phyloP scores from a whole-genome alignment of 1,284 basidiomycete genomes.

The Pseudozyma hubeiensis region DNA sequence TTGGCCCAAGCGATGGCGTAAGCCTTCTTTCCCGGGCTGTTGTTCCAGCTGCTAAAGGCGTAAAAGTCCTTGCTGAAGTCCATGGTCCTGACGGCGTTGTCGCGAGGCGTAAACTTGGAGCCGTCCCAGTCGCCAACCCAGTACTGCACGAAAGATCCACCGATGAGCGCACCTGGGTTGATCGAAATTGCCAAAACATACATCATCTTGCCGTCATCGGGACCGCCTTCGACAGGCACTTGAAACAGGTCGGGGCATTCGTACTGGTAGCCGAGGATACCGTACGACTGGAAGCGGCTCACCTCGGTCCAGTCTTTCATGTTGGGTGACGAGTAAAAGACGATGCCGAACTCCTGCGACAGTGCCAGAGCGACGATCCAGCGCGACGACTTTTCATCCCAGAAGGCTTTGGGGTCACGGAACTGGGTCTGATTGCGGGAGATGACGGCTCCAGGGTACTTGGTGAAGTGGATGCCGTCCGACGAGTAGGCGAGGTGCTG shows the following conservation, averaged over 20 bases:
- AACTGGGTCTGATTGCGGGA: slow-evolving; percentile 67
- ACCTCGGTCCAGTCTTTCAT: slow-evolving; percentile 69
- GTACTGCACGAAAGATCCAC: slow-evolving; percentile 69
- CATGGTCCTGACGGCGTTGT: slow-evolving; percentile 62
- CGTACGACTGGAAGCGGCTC: slow-evolving; percentile 66
- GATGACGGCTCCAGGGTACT: slow-evolving; percentile 68
- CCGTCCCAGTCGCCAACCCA: slow-evolving; percentile 70
- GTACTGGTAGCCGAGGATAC: slow-evolving; percentile 68
- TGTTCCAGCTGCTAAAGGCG: slow-evolving; percentile 70
- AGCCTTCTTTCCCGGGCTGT: slow-evolving; percentile 53
- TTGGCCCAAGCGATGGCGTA: slow-evolving; percentile 69
- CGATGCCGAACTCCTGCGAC: slow-evolving; percentile 68
- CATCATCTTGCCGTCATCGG: slow-evolving; percentile 54
- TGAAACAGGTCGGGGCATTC: slow-evolving; percentile 69
- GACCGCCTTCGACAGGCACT: slow-evolving; percentile 65
- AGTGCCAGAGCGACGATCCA: slow-evolving; percentile 71
- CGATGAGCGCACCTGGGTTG: slow-evolving; percentile 64
- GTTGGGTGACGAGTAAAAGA: slow-evolving; percentile 69
- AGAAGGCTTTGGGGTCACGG: slow-evolving; percentile 71
- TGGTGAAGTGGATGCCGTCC: slow-evolving; percentile 70
- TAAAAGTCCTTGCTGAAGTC: slow-evolving; percentile 71
- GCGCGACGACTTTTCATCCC: slow-evolving; percentile 62
- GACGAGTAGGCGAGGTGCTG: slow-evolving; percentile 70
- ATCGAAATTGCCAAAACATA: slow-evolving; percentile 57
- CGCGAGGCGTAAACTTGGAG: slow-evolving; percentile 68